phyloP scores from a whole-genome alignment of 306 rosid genomes.

The Ceratonia siliqua region DNA sequence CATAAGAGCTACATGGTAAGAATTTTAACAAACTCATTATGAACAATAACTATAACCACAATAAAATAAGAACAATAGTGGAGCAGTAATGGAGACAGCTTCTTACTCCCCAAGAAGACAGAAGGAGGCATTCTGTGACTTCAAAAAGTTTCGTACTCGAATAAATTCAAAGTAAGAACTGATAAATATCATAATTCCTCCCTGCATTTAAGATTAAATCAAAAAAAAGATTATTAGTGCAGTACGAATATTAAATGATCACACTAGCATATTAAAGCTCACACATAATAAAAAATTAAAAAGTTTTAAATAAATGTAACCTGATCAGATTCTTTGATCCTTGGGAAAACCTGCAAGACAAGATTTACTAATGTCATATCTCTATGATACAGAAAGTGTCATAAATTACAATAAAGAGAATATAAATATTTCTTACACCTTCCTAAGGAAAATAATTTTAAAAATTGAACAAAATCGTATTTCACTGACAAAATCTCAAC shows the following conservation, averaged over 20 bases:
- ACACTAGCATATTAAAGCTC: slow-evolving; percentile 4
- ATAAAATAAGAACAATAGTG: background rate
- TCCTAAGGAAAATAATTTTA: background rate
- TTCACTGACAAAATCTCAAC: background rate
- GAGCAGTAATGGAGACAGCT: slow-evolving; percentile 26
- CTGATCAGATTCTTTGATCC: slow-evolving; percentile 76
- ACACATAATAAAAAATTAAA: background rate
- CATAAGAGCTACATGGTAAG: slow-evolving; percentile 11
- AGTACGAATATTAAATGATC: background rate
- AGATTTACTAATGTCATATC: slow-evolving; percentile 30
- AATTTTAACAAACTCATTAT: background rate
- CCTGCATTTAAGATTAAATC: slow-evolving; percentile 54
- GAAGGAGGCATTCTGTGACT: slow-evolving; percentile 80
- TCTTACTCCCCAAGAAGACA: slow-evolving; percentile 95
- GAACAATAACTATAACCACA: slow-evolving; percentile 12
- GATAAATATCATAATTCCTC: slow-evolving; percentile 81
- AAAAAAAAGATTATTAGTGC: background rate
- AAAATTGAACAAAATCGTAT: background rate
- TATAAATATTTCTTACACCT: background rate
- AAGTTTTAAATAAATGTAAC: slow-evolving; percentile 35
- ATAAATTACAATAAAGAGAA: slow-evolving; percentile 2
- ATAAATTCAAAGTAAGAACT: slow-evolving; percentile 82
- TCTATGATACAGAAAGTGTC: background rate
- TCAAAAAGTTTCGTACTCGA: slow-evolving; percentile 79
- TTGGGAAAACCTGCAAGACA: slow-evolving; percentile 78